Percentiles rank a stretch among this genome's conserved stretches.
phyloP scores from a whole-genome alignment of 306 rosid species.

The Sesbania bispinosa region DNA sequence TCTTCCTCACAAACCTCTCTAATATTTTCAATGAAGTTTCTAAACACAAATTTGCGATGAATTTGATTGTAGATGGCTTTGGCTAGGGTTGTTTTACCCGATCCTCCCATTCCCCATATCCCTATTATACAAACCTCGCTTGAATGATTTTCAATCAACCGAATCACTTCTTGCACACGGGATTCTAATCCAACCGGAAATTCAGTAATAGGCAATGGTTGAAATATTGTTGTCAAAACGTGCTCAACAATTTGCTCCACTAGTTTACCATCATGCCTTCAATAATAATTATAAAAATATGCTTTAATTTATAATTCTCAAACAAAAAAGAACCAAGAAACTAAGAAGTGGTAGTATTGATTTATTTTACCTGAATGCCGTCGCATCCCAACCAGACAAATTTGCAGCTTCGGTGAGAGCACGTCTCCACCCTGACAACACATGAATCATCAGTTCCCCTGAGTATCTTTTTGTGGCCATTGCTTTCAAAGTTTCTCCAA shows the following conservation, averaged over 20 bases:
- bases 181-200: conserved; percentile 1
- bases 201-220: neutral
- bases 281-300: neutral
- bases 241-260: neutral
- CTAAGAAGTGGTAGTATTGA: neutral
- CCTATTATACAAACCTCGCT: neutral
- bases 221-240: neutral
- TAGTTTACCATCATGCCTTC: neutral
- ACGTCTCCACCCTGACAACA: neutral
- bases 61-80: conserved; percentile 18
- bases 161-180: neutral
- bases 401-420: neutral
- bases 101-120: conserved; percentile 30
- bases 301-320: neutral
- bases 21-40: no score
- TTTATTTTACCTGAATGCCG: neutral
- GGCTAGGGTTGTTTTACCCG: conserved; percentile 14
- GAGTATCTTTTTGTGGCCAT: no score
- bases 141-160: neutral
- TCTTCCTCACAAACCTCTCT: no score
- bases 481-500: no score
- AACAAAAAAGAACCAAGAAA: neutral
- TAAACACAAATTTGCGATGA: neutral
- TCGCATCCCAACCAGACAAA: neutral
- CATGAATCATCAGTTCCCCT: no score